Evolutionary conservation across 371 early-diverging fungal genomes (phyloP), one percentile per base, ranked within the genome.

Genomic region (Syncephalastrum monosporum): DNA sequence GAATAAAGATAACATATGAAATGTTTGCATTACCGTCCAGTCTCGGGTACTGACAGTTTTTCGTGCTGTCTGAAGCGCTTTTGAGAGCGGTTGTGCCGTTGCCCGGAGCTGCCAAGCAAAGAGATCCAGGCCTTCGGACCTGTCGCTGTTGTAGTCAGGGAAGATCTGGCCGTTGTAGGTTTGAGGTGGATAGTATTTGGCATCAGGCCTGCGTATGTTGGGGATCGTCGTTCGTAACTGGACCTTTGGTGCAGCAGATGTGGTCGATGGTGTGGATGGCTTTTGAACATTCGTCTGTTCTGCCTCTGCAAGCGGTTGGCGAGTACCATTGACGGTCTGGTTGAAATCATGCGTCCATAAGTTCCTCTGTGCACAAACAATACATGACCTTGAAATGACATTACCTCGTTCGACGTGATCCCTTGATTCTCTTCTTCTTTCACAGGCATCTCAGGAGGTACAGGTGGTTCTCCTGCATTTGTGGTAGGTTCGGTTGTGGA

Each of bases 21-120:
- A 21, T 33, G 38, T 0, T 33, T 33, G 38, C 38, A 33, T 33
- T 33, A 88, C 87, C 72, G 84, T 85, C 94, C 94, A 94, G 64
- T 94, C 91, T 55, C 81, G 82, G 4, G 93, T 91, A 1, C 82
- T 81, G 13, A 95, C 64, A 0, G 78, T 77, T 61, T 94, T 94
- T n/a, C 79, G 77, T 7, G 93, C 87, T 3, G 81, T 72, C 46
- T 86, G 86, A 3, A 93, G 57, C 8, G 85, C 62, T 47, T 83
- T 83, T 52, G 79, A 79, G 4, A 96, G 69, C 5, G 94, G 92
- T 45, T 87, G 85, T 17, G 79, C 68, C 38, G 83, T 84, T 6
- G 88, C 87, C 52, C 83, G 84, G 15, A 91, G 67, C 52, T 89
- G 84, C 87, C 90, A 92, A n/a, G 80, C 88, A 64, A 88, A 84